Evolutionary conservation across 2,329 filamentous ascomycete species (phyloP), one percentile per base, ranked within the genome.

Genomic region (Eurotiales sp.): DNA sequence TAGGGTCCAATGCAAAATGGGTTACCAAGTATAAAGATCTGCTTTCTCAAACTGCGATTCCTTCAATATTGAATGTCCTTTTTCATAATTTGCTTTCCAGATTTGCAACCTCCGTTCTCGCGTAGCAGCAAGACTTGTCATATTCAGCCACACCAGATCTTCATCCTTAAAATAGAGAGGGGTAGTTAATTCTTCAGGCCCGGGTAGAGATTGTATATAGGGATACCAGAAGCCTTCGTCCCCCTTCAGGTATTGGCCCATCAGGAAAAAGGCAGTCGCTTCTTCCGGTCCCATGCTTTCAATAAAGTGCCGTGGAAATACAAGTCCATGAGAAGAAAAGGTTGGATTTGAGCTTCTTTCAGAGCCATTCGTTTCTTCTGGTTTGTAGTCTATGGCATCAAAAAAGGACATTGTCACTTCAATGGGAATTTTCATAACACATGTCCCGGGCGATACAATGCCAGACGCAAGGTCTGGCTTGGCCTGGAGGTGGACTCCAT

Each of bases 201-300:
- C 80, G 1, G 87, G 86, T 0, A 90, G 73, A 0, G 80, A 79
- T 8, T 71, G 69, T 56, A 90, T 80, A 66, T 90, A 90, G 1
- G 83, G 78, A 64, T 73, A 76, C 87, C 87, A 90, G 58, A 80
- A 82, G 0, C 86, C 87, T 2, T 75, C 61, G 2, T 67, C 50
- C 1, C 79, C 80, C 2, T 77, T 67, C 27, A 89, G 72, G 61
- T 82, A 84, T 64, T 90, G 82, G 55, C 84, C 81, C 62, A 87
- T 76, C 5, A 90, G 74, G 56, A 87, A 85, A 67, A 89, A 86
- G 3, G 84, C 78, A 8, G 82, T 78, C 44, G 84, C 69, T 51
- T 87, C 80, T 57, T 87, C 79, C 0, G 82, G 77, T 1, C 78
- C 77, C 2, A 77, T 66, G 4, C 62, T 60, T 1, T 72, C 59